Evolutionary conservation across 768 basidiomycete genomes (phyloP), one percentile per base, ranked within the genome.

Genomic region (Trametes cinnabarina): DNA sequence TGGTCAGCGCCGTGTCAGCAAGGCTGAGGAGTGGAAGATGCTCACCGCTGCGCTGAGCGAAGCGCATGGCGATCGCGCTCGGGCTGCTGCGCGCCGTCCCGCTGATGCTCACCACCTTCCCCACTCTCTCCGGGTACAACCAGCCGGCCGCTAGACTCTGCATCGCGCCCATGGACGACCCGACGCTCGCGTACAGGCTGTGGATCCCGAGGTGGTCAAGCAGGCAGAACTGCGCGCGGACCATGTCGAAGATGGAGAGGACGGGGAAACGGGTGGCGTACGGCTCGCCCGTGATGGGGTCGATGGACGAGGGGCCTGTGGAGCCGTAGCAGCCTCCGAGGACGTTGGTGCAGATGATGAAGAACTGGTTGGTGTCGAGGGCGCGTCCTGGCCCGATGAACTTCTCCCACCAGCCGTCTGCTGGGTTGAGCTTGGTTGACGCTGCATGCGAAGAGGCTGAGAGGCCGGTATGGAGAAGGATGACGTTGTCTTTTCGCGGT

Each of bases 111-210:
- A 95, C 91, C 15, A 98, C 77, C 72, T 93, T 94, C 2, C 85
- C 86, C 0, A 98, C 92, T 22, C 96, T 81, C 30, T 92, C 82
- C 4, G 97, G 96, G 66, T 86, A 85, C 20, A 98, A 77, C 86
- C 94, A 95, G 1, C 86, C 97, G n/a, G 94, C 86, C 30, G 94
- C 95, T 12, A 99, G 79, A 74, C 93, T 96, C 73, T 94, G 93
- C 96, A 98, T 98, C 1, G 85, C 97, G 22, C 97, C 97, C 97
- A 99, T 98, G 15, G 92, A 94, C 47, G 83, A 87, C 1, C 97
- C 97, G 1, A 98, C 93, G 56, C 87, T 92, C 32, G 97, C 97
- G 69, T 95, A 96, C 3, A 99, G 78, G 65, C 83, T 88, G 11
- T 90, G 73, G 56, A 99, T 85, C 9, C 86, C 87, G 4, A 99